These are phyloP conservation scores for Bauhinia variegata DNA, from an alignment of 306 rosid genomes.

Conservation along the genomic window DNA sequence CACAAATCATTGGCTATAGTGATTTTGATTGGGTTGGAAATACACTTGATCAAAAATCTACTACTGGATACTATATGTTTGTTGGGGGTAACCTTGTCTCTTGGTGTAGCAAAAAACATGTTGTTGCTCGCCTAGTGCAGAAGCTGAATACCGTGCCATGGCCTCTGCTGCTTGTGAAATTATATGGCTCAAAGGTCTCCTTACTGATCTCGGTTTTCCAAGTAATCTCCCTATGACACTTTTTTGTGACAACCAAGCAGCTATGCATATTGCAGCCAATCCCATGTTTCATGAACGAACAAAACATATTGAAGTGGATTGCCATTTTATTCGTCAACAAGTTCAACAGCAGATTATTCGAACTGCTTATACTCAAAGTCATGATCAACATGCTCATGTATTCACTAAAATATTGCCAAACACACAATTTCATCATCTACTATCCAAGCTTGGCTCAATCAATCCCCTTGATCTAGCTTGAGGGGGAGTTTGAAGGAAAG, in stretches of 20 bases:
- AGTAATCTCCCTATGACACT: background rate
- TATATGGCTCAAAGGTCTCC: background rate
- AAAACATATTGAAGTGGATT: background rate
- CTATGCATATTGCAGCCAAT: no score
- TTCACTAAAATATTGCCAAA: slow-evolving; percentile 1
- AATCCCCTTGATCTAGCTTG: slow-evolving; percentile 5
- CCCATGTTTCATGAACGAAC: no score
- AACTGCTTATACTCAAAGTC: background rate
- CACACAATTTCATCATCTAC: slow-evolving; percentile 2
- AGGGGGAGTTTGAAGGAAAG: no score
- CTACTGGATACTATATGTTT: no score
- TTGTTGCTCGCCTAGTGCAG: background rate
- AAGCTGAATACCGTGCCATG: background rate
- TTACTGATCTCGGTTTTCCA: background rate
- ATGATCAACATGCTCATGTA: slow-evolving; percentile 7
- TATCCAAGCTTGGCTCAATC: slow-evolving; percentile 7
- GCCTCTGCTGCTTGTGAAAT: background rate
- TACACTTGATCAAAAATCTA: no score
- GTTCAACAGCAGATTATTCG: slow-evolving; percentile 6
- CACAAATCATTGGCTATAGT: no score
- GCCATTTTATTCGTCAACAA: background rate
- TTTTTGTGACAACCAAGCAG: no score
- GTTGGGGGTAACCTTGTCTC: no score
- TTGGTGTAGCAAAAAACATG: background rate
- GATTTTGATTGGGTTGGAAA: no score